These are phyloP conservation scores for Didymellaceae sp. DNA, from an alignment of 2,329 filamentous ascomycete genomes.

Conservation along the genomic window DNA sequence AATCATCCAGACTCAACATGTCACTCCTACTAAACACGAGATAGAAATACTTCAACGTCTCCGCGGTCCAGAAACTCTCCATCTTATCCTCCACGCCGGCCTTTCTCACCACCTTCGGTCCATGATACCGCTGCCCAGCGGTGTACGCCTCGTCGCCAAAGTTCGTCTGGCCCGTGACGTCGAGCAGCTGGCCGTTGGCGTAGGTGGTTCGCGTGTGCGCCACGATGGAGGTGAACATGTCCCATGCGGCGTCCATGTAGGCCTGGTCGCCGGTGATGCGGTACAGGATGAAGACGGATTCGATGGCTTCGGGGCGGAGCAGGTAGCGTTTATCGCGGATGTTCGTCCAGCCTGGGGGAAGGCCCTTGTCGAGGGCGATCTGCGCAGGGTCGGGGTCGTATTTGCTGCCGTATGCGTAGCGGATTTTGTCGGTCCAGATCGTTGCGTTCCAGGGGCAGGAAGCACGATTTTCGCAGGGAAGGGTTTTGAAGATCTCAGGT, in stretches of 20 bases:
- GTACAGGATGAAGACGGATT: constrained; percentile 66
- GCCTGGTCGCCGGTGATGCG: constrained; percentile 62
- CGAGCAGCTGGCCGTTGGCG: constrained; percentile 54
- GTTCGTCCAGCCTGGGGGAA: constrained; percentile 50
- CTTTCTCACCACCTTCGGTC: constrained; percentile 7
- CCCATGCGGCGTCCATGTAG: constrained; percentile 54
- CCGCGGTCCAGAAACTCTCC: constrained; percentile 57
- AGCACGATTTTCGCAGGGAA: constrained; percentile 53
- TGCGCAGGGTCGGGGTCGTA: constrained; percentile 22
- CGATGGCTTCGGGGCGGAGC: constrained; percentile 63
- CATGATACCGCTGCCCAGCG: constrained; percentile 5
- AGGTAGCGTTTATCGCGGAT: constrained; percentile 54
- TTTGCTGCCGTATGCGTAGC: constrained; percentile 27
- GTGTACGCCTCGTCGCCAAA: constrained; percentile 10
- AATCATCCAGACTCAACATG: constrained; percentile 55
- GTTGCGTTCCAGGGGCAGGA: constrained; percentile 62
- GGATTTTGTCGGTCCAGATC: constrained; percentile 53
- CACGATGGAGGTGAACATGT: constrained; percentile 55
- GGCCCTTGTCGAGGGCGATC: constrained; percentile 25
- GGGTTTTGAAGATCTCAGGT: constrained; percentile 63
- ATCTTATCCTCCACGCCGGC: constrained; percentile 44
- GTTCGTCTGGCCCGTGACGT: constrained; percentile 45
- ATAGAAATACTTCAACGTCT: constrained; percentile 60
- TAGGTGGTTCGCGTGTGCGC: constrained; percentile 48
- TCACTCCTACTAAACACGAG: constrained; percentile 54